These are phyloP conservation scores for Globisporangium abappressorium DNA, from an alignment of 352 stramenopile genomes.

Conservation along the genomic window DNA sequence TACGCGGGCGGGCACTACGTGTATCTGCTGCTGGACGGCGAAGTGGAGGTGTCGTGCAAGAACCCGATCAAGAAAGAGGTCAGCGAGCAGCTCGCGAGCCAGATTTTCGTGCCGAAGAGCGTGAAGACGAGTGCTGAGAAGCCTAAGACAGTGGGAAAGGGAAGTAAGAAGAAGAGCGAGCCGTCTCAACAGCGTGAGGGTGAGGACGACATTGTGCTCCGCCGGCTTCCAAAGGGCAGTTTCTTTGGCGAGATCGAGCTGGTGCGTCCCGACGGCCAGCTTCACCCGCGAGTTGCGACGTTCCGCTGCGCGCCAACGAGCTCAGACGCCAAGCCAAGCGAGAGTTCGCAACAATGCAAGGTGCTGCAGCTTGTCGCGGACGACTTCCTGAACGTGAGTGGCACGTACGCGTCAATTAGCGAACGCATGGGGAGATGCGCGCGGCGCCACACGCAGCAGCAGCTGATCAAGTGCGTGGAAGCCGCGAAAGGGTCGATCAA, in stretches of 20 bases:
- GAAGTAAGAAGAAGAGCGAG: background rate
- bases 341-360: slow-evolving; percentile 47
- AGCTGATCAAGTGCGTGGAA: slow-evolving; percentile 78
- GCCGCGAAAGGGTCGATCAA: slow-evolving; percentile 66
- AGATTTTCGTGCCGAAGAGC: slow-evolving; percentile 14
- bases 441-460: slow-evolving; percentile 59
- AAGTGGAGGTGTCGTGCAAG: slow-evolving; percentile 76
- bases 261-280: slow-evolving; percentile 58
- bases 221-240: slow-evolving; percentile 58
- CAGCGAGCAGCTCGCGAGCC: slow-evolving; percentile 6
- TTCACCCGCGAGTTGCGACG: slow-evolving; percentile 70
- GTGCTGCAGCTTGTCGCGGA: slow-evolving; percentile 77
- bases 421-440: slow-evolving; percentile 59
- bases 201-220: slow-evolving; percentile 50
- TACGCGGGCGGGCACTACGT: slow-evolving; percentile 67
- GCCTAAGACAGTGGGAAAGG: background rate
- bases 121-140: background rate
- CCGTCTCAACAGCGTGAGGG: background rate
- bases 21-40: slow-evolving; percentile 72
- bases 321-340: background rate
- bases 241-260: slow-evolving; percentile 84
- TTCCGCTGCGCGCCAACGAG: slow-evolving; percentile 41
- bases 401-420: slow-evolving; percentile 71
- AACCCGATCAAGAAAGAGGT: slow-evolving; percentile 56
- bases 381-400: slow-evolving; percentile 76